These are phyloP conservation scores for Hymenoscyphus infarciens DNA, from an alignment of 2,329 filamentous ascomycete species.

Conservation along the genomic window DNA sequence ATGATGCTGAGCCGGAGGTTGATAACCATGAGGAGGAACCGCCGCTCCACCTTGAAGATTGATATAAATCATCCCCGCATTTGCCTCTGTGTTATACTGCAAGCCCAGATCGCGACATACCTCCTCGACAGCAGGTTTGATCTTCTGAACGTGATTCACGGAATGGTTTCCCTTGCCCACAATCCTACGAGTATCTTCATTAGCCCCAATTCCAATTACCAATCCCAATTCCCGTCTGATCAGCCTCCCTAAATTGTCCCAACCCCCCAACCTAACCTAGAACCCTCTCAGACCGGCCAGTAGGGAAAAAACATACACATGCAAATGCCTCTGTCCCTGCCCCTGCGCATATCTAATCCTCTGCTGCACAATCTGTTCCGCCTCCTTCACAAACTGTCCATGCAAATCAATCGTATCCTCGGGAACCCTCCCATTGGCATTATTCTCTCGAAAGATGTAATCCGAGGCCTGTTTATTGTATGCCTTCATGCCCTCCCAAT, in stretches of 20 bases:
- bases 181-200: constrained; percentile 51
- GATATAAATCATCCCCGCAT: constrained; percentile 84
- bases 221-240: not conserved
- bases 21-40: constrained; percentile 40
- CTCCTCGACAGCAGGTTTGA: constrained; percentile 91
- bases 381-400: constrained; percentile 91
- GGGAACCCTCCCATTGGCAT: constrained; percentile 69
- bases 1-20: constrained; percentile 41
- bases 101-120: constrained; percentile 80
- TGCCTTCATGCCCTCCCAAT: constrained; percentile 78
- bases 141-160: constrained; percentile 76
- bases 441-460: constrained; percentile 95
- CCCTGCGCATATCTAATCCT: constrained; percentile 75
- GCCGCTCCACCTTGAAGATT: constrained; percentile 74
- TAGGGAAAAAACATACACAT: constrained; percentile 55
- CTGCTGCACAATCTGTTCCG: constrained; percentile 83
- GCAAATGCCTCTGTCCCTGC: constrained; percentile 75
- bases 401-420: constrained; percentile 90
- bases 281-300: too few relatives aligned
- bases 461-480: constrained; percentile 91
- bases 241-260: not conserved
- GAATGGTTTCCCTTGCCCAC: constrained; percentile 95
- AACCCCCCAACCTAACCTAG: not conserved
- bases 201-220: not conserved
- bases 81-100: constrained; percentile 80